Conservation (phyloP, 2,329 filamentous ascomycete species). For the Penicillium sp. region DNA sequence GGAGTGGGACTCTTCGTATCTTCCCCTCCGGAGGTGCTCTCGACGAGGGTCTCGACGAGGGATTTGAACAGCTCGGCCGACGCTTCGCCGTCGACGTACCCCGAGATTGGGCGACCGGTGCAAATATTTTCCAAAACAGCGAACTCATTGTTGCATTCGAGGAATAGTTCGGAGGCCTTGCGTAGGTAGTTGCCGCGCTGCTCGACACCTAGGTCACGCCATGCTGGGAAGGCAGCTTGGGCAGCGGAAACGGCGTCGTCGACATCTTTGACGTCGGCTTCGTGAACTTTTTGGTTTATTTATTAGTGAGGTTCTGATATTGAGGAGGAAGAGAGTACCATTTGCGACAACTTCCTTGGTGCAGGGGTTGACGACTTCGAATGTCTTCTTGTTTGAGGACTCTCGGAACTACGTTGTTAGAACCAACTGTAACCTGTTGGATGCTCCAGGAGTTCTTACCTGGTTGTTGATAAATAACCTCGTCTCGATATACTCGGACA, state of each 20-base stretch:
- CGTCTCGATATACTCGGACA: constrained; percentile 25
- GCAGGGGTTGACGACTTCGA: constrained; percentile 29
- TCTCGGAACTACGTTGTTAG: constrained; percentile 6
- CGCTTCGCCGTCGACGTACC: constrained; percentile 22
- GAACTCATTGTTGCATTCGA: constrained; percentile 27
- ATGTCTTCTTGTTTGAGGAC: constrained; percentile 26
- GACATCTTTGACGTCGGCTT: constrained; percentile 31
- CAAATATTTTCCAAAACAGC: constrained; percentile 35
- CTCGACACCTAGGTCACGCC: constrained; percentile 34
- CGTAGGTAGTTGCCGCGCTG: constrained; percentile 31
- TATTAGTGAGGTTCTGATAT: too few species aligned
- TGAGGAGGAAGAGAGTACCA: constrained; percentile 12
- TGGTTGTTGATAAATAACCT: constrained; percentile 33
- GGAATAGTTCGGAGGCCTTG: constrained; percentile 31
- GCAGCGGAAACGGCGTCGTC: constrained; percentile 37
- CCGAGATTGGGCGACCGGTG: constrained; percentile 33
- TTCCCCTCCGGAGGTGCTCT: too few species aligned
- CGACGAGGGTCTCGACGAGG: constrained; percentile 29
- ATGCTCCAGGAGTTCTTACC: constrained; percentile 9
- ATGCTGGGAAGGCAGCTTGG: constrained; percentile 35
- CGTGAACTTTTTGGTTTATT: constrained; percentile 22
- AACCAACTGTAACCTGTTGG: too few species aligned
- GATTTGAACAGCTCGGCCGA: constrained; percentile 25
- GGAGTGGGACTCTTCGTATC: constrained; percentile 31
- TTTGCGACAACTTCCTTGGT: constrained; percentile 27